These are phyloP conservation scores for Tricladium varicosporioides DNA, from an alignment of 2,329 filamentous ascomycete species.

Conservation along the genomic window DNA sequence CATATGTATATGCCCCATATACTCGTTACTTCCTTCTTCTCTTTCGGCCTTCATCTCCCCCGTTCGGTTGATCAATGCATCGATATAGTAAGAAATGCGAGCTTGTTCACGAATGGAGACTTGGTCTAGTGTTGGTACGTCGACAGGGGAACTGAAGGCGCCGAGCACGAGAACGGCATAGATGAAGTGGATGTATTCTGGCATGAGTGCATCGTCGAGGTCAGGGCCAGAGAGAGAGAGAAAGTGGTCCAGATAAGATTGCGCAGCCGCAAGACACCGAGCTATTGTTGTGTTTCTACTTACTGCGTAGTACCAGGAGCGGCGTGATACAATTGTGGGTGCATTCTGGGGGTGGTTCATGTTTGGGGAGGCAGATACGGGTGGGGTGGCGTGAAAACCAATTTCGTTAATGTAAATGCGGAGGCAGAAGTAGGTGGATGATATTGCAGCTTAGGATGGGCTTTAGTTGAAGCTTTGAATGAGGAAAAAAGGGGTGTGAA, in stretches of 20 bases:
- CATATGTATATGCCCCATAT: conserved; percentile 8
- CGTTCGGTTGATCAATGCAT: conserved; percentile 14
- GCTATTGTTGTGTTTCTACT: conserved; percentile 19
- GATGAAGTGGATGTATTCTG: conserved; percentile 18
- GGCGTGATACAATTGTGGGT: neutral
- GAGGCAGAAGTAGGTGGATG: conserved; percentile 17
- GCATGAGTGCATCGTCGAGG: conserved; percentile 6
- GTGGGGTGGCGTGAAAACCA: conserved; percentile 23
- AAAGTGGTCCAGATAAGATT: conserved; percentile 22
- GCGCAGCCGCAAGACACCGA: conserved; percentile 18
- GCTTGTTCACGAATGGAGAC: conserved; percentile 8
- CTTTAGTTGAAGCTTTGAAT: neutral
- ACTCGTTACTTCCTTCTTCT: conserved; percentile 2
- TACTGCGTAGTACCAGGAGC: conserved; percentile 23
- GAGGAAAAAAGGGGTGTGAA: neutral
- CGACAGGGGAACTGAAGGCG: conserved; percentile 11
- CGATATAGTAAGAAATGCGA: conserved; percentile 21
- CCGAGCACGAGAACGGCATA: conserved; percentile 24
- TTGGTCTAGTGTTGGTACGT: conserved; percentile 12
- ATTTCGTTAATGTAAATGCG: conserved; percentile 28
- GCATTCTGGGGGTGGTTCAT: neutral
- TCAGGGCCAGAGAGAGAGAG: conserved; percentile 7
- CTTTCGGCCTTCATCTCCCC: neutral
- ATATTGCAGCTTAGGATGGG: conserved; percentile 11
- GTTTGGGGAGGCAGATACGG: conserved; percentile 3